A percentile compares a stretch with the other conserved stretches of the same genome.
Evolutionary conservation across 2,329 filamentous ascomycete species (phyloP).

Genomic region (Didymellaceae sp.): DNA sequence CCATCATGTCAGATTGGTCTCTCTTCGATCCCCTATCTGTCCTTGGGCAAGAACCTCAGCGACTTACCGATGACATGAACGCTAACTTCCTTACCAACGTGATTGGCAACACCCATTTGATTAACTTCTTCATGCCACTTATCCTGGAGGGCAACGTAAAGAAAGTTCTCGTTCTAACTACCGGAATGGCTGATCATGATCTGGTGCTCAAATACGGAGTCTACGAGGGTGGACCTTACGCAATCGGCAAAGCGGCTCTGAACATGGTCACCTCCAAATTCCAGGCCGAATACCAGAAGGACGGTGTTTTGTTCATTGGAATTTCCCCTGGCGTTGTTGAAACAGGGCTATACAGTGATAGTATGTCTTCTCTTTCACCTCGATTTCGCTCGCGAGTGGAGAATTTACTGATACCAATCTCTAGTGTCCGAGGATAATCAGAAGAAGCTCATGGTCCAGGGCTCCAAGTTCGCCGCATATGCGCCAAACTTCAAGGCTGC

Average conservation of each 20-base stretch:
- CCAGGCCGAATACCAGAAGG: conserved; percentile 38
- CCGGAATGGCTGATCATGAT: conserved; percentile 45
- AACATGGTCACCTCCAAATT: conserved; percentile 54
- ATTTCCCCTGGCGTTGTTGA: not conserved
- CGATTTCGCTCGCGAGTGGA: no score
- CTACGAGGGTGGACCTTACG: conserved; percentile 40
- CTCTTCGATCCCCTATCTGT: not conserved
- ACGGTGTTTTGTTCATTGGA: conserved; percentile 31
- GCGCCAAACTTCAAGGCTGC: not conserved
- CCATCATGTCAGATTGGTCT: not conserved
- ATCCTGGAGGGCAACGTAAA: conserved; percentile 48
- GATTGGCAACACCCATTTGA: conserved; percentile 39
- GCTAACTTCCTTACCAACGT: conserved; percentile 38
- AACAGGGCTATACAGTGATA: not conserved
- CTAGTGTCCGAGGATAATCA: not conserved
- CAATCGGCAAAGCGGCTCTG: conserved; percentile 50
- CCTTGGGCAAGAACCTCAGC: not conserved
- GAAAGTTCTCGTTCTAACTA: conserved; percentile 53
- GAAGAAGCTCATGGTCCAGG: not conserved
- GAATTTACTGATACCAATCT: not conserved
- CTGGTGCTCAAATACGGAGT: conserved; percentile 32
- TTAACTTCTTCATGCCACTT: conserved; percentile 52
- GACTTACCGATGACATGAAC: conserved; percentile 17
- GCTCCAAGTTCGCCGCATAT: not conserved
- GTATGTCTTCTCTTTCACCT: no score